Evolutionary conservation across 345 rosid species (phyloP), one percentile per base, ranked within the genome.

Genomic region (Dimocarpus longan): DNA sequence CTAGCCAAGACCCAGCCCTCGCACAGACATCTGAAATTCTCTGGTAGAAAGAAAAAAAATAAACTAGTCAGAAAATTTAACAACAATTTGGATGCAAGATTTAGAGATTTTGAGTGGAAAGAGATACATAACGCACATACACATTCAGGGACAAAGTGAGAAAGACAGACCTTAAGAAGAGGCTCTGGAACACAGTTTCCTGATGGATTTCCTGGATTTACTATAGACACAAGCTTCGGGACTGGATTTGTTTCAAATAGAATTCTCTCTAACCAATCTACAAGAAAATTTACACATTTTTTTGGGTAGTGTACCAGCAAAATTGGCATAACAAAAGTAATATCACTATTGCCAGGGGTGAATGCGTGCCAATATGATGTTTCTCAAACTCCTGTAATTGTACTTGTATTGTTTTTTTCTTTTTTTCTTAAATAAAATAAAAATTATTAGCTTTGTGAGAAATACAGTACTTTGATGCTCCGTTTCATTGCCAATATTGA

Each of bases 141-240:
- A 5, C 44, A 42, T 5, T 5, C 72, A 22, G 16, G 66, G 46
- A 15, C 37, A 63, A 57, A 48, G 21, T 37, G 48, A 42, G 66
- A 74, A 56, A 77, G 75, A 76, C 50, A 76, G 64, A 92, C 97
- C 97, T 89, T 87, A 81, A 95, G 99, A 42, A 91, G 93, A 42
- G 88, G 86, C 79, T 91, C 94, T 3, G 97, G 98, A 82, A 95
- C 87, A 82, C 89, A 92, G 78, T 97, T 91, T 67, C 98, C 99
- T 18, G 92, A 84, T 40, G 98, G 99, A 81, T 95, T 95, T 66
- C 98, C 99, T 37, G 97, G 99, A 82, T 95, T 95, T 70, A 92
- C 98, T 79, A 95, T 91, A 66, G 91, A 91, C 37, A 95, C 99
- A 76, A 95, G 90, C 88, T 94, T 95, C 12, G 99, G 99, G 44